Evolutionary conservation across 2,329 filamentous ascomycete genomes (phyloP).

Genomic region (Pestalotiopsis sp.): DNA sequence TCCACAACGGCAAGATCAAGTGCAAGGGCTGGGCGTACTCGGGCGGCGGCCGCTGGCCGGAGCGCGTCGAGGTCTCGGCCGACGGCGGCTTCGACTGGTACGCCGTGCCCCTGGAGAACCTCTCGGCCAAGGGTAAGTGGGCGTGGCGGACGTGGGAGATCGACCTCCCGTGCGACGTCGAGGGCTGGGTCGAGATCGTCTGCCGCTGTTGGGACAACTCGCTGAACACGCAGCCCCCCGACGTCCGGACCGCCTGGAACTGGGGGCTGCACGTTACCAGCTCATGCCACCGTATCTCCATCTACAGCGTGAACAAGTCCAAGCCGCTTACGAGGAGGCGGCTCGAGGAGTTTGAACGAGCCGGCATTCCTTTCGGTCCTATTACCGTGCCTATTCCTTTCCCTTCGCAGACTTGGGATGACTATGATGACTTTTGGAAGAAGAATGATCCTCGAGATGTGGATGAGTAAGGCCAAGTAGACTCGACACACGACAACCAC

Average conservation of each 20-base stretch:
- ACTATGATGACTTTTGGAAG: slow-evolving; percentile 38
- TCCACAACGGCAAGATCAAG: slow-evolving; percentile 60
- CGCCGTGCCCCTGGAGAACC: slow-evolving; percentile 56
- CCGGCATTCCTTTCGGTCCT: slow-evolving; percentile 47
- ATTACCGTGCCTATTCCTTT: slow-evolving; percentile 55
- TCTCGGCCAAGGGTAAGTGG: slow-evolving; percentile 62
- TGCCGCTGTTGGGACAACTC: slow-evolving; percentile 63
- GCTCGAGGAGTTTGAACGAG: slow-evolving; percentile 51
- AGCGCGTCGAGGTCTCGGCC: slow-evolving; percentile 61
- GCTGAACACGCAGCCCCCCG: slow-evolving; percentile 59
- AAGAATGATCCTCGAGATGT: neutral
- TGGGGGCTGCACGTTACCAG: slow-evolving; percentile 67
- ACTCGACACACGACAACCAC: neutral
- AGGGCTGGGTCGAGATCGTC: slow-evolving; percentile 62
- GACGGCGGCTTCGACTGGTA: slow-evolving; percentile 69
- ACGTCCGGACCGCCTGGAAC: slow-evolving; percentile 59
- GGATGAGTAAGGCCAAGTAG: neutral
- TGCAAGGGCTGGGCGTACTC: slow-evolving; percentile 60
- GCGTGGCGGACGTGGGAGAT: slow-evolving; percentile 66
- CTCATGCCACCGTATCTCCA: slow-evolving; percentile 58
- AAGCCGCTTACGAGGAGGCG: slow-evolving; percentile 47
- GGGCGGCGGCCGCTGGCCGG: slow-evolving; percentile 57
- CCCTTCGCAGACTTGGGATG: slow-evolving; percentile 47
- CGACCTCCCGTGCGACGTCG: slow-evolving; percentile 61
- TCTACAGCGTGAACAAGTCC: slow-evolving; percentile 63